Evolutionary conservation across 2,329 filamentous ascomycete species (phyloP).

Genomic region (Cladosporium sp.): DNA sequence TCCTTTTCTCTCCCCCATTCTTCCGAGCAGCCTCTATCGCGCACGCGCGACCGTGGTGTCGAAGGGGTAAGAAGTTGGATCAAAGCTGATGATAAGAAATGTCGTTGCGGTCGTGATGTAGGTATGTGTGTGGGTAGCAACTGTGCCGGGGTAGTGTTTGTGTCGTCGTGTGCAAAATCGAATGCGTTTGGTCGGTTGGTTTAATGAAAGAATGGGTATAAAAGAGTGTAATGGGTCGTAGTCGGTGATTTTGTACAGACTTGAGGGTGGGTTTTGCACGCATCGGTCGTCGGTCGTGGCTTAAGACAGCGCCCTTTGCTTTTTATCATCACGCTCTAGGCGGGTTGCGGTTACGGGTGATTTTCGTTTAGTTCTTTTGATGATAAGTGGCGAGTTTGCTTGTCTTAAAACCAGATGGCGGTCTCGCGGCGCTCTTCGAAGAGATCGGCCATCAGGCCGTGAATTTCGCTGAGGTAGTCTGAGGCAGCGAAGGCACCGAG

Average conservation of each 20-base stretch:
- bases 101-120: conserved; percentile 8
- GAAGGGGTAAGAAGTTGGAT: background rate
- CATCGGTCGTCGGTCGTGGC: background rate
- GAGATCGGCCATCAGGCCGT: conserved; percentile 56
- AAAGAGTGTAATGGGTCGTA: conserved; percentile 11
- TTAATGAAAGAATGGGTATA: background rate
- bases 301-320: background rate
- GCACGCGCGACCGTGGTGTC: conserved; percentile 9
- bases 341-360: background rate
- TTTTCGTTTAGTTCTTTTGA: background rate
- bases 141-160: background rate
- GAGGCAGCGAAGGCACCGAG: conserved; percentile 70
- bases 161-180: conserved; percentile 9
- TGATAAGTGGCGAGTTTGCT: too few relatives aligned
- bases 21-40: background rate
- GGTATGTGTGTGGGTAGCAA: too few relatives aligned
- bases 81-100: conserved; percentile 1
- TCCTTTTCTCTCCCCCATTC: too few relatives aligned
- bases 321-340: background rate
- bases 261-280: background rate
- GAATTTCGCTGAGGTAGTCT: conserved; percentile 79
- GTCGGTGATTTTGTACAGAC: conserved; percentile 13
- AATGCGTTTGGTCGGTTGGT: conserved; percentile 7
- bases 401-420: conserved; percentile 8
- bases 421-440: conserved; percentile 20